Conservation (phyloP, 495 filamentous ascomycete genomes). For the Aspergillus campestris region DNA sequence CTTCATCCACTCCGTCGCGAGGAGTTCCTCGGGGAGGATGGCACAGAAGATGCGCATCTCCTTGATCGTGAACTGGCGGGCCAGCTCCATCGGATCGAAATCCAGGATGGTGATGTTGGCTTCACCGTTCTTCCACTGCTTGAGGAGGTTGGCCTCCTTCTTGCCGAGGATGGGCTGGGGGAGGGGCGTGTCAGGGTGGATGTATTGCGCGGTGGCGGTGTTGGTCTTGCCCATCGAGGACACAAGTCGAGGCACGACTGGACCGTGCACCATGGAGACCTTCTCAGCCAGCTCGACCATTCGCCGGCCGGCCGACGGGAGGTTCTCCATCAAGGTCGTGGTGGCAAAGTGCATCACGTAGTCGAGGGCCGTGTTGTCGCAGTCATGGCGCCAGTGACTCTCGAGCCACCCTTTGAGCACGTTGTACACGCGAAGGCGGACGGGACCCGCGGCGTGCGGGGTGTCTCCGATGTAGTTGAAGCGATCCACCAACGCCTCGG, state of each 20-base stretch:
- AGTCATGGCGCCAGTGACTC: constrained; percentile 82
- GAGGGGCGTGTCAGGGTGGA: constrained; percentile 60
- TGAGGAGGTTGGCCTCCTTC: constrained; percentile 65
- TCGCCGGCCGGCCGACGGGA: constrained; percentile 72
- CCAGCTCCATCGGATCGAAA: constrained; percentile 87
- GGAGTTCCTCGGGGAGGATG: constrained; percentile 88
- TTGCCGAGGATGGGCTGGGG: constrained; percentile 64
- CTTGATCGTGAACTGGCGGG: constrained; percentile 88
- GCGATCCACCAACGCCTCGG: constrained; percentile 72
- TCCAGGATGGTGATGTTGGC: constrained; percentile 70
- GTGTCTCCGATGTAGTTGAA: constrained; percentile 87
- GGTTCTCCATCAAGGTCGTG: constrained; percentile 51
- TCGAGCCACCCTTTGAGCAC: constrained; percentile 96
- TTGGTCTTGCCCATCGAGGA: constrained; percentile 86
- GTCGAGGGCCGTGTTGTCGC: constrained; percentile 64
- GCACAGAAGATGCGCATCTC: constrained; percentile 89
- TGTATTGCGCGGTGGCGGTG: constrained; percentile 58
- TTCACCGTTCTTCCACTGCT: constrained; percentile 65
- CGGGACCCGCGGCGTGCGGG: constrained; percentile 61
- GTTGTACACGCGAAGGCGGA: constrained; percentile 89
- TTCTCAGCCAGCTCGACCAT: constrained; percentile 72
- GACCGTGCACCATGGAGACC: constrained; percentile 66
- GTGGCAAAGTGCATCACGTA: constrained; percentile 74
- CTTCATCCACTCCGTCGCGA: constrained; percentile 90
- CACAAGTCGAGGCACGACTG: constrained; percentile 75